A percentile compares a stretch with the other conserved stretches of the same genome.
Conservation (phyloP, 208 protist genomes). For the Histomonas meleagridis region DNA sequence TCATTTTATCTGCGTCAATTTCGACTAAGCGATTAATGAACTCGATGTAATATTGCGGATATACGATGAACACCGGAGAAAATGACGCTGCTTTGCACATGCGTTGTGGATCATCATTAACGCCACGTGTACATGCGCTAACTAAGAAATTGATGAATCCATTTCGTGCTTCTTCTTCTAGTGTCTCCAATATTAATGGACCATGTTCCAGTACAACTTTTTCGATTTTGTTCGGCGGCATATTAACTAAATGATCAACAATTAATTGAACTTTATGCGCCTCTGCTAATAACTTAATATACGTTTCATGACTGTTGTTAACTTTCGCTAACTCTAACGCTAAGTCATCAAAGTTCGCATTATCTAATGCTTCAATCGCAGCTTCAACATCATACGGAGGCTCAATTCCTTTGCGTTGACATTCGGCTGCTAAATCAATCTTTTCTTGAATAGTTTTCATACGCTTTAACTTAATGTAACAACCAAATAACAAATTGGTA, state of each 20-base stretch:
- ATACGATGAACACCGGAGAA: too few relatives aligned
- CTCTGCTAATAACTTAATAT: conserved; percentile 35
- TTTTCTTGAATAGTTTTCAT: neutral
- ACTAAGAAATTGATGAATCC: neutral
- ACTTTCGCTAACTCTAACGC: conserved; percentile 30
- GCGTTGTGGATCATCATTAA: neutral
- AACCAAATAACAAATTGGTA: conserved; percentile 39
- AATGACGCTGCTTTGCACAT: too few relatives aligned
- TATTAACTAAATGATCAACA: neutral
- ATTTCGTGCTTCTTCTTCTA: neutral
- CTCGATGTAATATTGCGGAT: too few relatives aligned
- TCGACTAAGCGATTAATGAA: too few relatives aligned
- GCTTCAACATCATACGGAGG: conserved; percentile 36
- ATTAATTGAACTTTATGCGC: neutral
- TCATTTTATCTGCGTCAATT: neutral
- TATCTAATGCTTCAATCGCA: conserved; percentile 35
- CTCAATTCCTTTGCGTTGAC: neutral
- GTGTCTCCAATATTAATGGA: too few relatives aligned
- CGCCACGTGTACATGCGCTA: neutral
- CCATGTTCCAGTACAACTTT: neutral
- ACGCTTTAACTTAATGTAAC: conserved; percentile 15
- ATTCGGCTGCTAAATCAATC: neutral
- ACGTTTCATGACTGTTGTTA: neutral
- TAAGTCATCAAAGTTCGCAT: neutral
- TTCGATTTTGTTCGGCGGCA: neutral